Evolutionary conservation across 148 eudicot genomes (phyloP), one percentile per base, ranked within the genome.

Genomic region (Linanthus parryae): DNA sequence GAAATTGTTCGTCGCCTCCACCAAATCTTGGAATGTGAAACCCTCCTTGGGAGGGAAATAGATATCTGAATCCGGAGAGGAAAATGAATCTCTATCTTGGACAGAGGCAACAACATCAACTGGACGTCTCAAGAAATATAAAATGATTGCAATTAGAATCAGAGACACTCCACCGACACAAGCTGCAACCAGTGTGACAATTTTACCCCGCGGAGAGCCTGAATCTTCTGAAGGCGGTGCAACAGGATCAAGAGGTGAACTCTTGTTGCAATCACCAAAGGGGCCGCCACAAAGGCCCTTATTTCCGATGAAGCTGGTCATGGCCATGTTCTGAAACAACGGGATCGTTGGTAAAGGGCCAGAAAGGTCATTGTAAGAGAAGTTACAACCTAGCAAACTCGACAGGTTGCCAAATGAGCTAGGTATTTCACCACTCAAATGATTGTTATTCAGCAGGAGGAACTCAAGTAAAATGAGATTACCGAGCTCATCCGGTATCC

Each of bases 31-130:
- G 66, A 92, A 84, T 51, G 81, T 84, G 68, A 88, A 88, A 13
- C 83, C 99, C 55, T 87, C 96, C 59, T 84, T 88, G 1, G 94
- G 96, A 63, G 88, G 85, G 45, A 92, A 92, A 69, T 92, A 92
- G 5, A 92, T 73, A 67, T 92, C 99, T 2, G 99, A 80, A 51
- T 68, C 74, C 0, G 81, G 54, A 39, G 87, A 73, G 12, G 72
- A 15, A n/a, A 25, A 60, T 15, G 34, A 57, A 10, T 67, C 64
- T 21, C 62, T 72, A 16, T 82, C 96, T 44, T 71, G 76, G 18
- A 63, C 29, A 12, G 85, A 62, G 38, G 73, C 70, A 40, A 59
- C 76, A 1, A 53, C 68, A 23, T 81, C 90, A 61, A 68, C 77
- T 9, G 94, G 88, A 21, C 67, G 74, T 61, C 76, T 69, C 83